A percentile compares a stretch with the other conserved stretches of the same genome.
Evolutionary conservation across 202 grass and related monocot species (phyloP).

Genomic region (Zizania palustris): DNA sequence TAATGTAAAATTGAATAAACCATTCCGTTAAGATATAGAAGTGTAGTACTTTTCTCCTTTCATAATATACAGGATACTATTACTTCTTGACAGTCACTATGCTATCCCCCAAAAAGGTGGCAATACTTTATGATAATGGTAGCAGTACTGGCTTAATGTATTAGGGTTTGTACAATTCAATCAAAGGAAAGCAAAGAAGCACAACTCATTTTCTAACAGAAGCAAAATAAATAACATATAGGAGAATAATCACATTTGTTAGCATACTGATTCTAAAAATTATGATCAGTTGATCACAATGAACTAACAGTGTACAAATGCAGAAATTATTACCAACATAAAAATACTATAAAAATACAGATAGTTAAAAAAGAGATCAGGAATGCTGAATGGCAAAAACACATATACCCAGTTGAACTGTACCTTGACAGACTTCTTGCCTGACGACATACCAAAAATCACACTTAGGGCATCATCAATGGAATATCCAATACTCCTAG

Average conservation of each 20-base stretch:
- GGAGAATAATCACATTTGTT: conserved; percentile 3
- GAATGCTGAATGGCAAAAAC: conserved; percentile 23
- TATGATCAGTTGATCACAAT: not conserved
- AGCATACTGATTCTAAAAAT: conserved; percentile 16
- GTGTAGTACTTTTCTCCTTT: not conserved
- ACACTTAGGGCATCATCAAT: conserved; percentile 81
- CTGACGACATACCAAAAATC: conserved; percentile 66
- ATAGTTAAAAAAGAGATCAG: conserved; percentile 6
- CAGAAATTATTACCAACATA: conserved; percentile 15
- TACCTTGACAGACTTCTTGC: conserved; percentile 84
- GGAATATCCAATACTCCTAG: conserved; percentile 84
- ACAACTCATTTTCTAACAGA: not conserved
- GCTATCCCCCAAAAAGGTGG: not conserved
- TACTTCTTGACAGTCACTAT: not conserved
- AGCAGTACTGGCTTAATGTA: not conserved
- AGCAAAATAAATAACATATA: conserved; percentile 8
- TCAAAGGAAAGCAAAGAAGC: not conserved
- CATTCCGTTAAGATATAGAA: not conserved
- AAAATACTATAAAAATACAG: not conserved
- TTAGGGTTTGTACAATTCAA: conserved; percentile 4
- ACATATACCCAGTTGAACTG: not conserved
- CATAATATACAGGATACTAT: not conserved
- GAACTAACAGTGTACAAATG: conserved; percentile 7
- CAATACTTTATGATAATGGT: not conserved
- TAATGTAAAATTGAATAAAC: conserved; percentile 13